Evolutionary conservation across 163 green algal genomes (phyloP).

Genomic region (Trebouxiophyceae sp.): DNA sequence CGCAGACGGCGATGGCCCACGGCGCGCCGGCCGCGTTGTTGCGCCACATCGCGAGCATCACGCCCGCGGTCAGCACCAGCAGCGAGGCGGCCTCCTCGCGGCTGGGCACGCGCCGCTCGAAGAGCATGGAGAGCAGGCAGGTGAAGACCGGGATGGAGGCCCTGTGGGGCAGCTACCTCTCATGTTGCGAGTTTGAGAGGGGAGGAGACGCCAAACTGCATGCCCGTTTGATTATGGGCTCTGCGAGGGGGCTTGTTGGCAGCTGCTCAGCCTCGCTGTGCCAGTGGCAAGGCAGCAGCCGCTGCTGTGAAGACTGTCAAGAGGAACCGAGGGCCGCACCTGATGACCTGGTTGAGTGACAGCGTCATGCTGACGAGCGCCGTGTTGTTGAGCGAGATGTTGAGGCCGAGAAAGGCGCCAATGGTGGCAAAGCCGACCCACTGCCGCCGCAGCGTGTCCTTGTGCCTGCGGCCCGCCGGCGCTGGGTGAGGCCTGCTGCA

Average conservation of each 20-base stretch:
- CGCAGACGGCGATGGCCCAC: conserved; percentile 35
- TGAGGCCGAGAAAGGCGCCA: conserved; percentile 39
- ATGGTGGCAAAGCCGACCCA: conserved; percentile 44
- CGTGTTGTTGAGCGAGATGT: conserved; percentile 61
- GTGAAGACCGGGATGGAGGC: conserved; percentile 49
- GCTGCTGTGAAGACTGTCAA: neutral
- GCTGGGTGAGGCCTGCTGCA: no score
- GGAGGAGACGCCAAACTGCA: no score
- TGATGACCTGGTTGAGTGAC: conserved; percentile 69
- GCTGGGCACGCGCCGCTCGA: conserved; percentile 31
- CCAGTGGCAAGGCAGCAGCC: no score
- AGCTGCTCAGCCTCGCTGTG: no score
- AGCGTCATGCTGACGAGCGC: conserved; percentile 50
- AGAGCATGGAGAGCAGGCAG: conserved; percentile 32
- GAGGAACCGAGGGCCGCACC: conserved; percentile 10
- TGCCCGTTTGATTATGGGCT: no score
- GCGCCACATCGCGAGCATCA: conserved; percentile 56
- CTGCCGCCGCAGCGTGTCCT: conserved; percentile 21
- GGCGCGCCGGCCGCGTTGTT: conserved; percentile 24
- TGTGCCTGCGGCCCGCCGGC: no score
- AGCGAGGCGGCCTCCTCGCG: conserved; percentile 36
- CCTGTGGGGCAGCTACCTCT: no score
- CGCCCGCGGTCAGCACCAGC: conserved; percentile 47
- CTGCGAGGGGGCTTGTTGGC: no score
- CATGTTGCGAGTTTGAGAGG: no score